These are phyloP conservation scores for Tolypocladium amazonense DNA, from an alignment of 2,329 filamentous ascomycete genomes.

Conservation along the genomic window DNA sequence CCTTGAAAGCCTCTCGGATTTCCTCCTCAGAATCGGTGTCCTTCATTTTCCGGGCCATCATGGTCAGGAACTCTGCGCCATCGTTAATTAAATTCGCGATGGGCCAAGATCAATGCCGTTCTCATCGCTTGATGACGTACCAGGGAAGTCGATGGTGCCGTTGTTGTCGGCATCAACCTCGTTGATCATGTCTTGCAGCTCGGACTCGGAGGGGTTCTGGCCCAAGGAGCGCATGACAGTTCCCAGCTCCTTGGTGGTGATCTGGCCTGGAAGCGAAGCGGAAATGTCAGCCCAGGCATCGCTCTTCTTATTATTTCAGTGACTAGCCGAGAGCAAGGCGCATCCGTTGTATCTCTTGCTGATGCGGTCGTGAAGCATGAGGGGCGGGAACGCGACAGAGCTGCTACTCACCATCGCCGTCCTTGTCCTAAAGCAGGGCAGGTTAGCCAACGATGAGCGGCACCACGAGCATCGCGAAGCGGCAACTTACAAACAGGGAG, in stretches of 20 bases:
- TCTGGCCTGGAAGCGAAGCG: slow-evolving; percentile 53
- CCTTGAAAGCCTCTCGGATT: slow-evolving; percentile 83
- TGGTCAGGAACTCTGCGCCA: slow-evolving; percentile 68
- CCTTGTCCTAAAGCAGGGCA: slow-evolving; percentile 58
- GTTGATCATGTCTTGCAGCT: slow-evolving; percentile 91
- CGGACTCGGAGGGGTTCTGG: slow-evolving; percentile 82
- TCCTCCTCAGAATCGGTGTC: slow-evolving; percentile 87
- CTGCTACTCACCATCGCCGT: slow-evolving; percentile 72
- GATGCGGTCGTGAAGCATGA: not conserved
- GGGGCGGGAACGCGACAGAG: not conserved
- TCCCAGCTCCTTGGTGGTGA: slow-evolving; percentile 83
- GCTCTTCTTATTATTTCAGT: not conserved
- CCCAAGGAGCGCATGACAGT: slow-evolving; percentile 86
- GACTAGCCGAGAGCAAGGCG: not conserved
- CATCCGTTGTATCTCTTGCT: not conserved
- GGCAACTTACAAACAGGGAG: slow-evolving; percentile 86
- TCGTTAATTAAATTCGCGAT: not conserved
- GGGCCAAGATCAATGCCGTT: not conserved
- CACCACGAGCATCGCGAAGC: not conserved
- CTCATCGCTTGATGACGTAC: slow-evolving; percentile 35
- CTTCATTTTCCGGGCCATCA: slow-evolving; percentile 95
- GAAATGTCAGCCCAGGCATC: not conserved
- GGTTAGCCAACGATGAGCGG: not conserved
- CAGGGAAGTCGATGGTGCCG: slow-evolving; percentile 83
- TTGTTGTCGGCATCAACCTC: slow-evolving; percentile 90